Conservation (phyloP, 371 early-diverging fungal species). For the Coemansia sp. region DNA sequence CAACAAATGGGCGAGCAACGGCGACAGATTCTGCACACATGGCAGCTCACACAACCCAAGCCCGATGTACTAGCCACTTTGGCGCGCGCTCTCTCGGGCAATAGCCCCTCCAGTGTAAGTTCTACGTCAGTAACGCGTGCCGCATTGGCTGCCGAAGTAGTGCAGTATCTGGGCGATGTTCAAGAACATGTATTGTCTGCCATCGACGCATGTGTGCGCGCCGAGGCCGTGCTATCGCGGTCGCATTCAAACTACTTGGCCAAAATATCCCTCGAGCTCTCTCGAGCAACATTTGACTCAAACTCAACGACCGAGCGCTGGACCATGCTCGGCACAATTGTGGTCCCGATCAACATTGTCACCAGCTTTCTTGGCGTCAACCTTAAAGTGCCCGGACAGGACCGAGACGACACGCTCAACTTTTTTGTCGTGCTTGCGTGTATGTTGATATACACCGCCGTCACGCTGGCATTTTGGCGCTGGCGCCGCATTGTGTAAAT, state of each 20-base stretch:
- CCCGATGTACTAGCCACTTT: conserved; percentile 73
- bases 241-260: conserved; percentile 95
- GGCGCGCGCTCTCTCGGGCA: conserved; percentile 31
- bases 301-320: conserved; percentile 87
- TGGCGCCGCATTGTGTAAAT: conserved; percentile 27
- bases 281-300: conserved; percentile 76
- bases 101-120: neutral
- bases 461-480: conserved; percentile 47
- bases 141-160: conserved; percentile 25
- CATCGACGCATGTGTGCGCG: conserved; percentile 78
- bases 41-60: conserved; percentile 70
- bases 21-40: conserved; percentile 67
- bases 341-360: conserved; percentile 93
- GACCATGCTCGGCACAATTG: conserved; percentile 85
- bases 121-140: neutral
- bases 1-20: conserved; percentile 79
- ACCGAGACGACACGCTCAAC: conserved; percentile 55
- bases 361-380: conserved; percentile 97
- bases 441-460: conserved; percentile 29
- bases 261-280: conserved; percentile 92
- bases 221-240: conserved; percentile 86
- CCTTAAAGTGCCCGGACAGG: conserved; percentile 79
- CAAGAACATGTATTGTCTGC: conserved; percentile 92
- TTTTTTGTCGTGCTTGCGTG: conserved; percentile 45
- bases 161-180: conserved; percentile 84